Base-by-base conservation (phyloP, 129 eudicot genomes). In the Artemisia annua region DNA sequence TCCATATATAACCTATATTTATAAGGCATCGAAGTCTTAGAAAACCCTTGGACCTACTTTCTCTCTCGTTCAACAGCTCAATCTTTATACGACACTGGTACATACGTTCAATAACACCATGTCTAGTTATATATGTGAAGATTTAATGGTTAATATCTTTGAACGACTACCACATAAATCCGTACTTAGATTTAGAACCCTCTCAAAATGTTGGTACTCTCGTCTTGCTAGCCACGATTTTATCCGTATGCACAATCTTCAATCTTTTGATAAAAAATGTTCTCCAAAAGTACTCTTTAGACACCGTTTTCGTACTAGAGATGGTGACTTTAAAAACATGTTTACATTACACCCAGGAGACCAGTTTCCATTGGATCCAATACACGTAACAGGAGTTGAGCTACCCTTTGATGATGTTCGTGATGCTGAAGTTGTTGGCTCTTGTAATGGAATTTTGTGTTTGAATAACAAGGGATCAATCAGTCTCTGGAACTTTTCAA, bases 61-160 rank as follows among this genome's bases (percentile, higher is more conserved):
- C 24, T 20, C 24, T 0, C 24, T 20, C 24, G 24, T 20, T n/a
- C n/a, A n/a, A n/a, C n/a, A n/a, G 1, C 24, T 20, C 24, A 20
- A 20, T 20, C 24, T 20, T n/a, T 20, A n/a, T n/a, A 20, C 26
- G 26, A 24, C 26, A 24, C 43, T 7, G 43, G 8, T 35, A 35
- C 43, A 8, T 35, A 35, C 44, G 44, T 35, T 35, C 44, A 4
- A 65, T 75, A 1, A 72, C 81, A 18, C 66, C 66, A 26, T 58
- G 75, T 53, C 74, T 78, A 5, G 30, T 82, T 52, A 70, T 82
- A 14, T 63, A 32, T 63, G 50, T 16, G 51, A 63, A 13, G 68
- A 63, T 35, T 63, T 63, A 48, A n/a, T 63, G 61, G 13, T 76
- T 77, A 55, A 62, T 51, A 49, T 77, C 61, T 51, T 81, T 72